A percentile compares a stretch with the other conserved stretches of the same genome.
phyloP scores from a whole-genome alignment of 2,329 filamentous ascomycete species.

The Hysterium pulicare region DNA sequence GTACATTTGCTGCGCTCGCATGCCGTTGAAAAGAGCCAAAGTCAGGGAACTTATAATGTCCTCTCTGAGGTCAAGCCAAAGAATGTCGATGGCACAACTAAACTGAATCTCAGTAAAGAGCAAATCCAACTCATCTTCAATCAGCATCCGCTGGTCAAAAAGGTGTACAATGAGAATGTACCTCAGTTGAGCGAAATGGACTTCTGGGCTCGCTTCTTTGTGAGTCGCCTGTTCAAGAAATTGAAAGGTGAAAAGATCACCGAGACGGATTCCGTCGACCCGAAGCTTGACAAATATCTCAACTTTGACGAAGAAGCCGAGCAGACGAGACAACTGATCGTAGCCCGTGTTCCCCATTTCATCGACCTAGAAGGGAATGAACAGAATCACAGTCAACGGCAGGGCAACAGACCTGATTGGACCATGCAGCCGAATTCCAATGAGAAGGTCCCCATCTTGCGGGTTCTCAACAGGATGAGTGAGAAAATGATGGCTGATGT shows the following conservation, averaged over 20 bases:
- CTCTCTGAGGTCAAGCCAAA: conserved; percentile 83
- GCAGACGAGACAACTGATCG: conserved; percentile 42
- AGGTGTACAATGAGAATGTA: conserved; percentile 90
- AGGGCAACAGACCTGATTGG: conserved; percentile 81
- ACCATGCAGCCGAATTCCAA: conserved; percentile 78
- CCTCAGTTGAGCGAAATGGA: conserved; percentile 68
- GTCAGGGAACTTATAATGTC: conserved; percentile 88
- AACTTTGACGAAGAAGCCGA: conserved; percentile 62
- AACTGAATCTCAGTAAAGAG: conserved; percentile 82
- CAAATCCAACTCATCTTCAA: conserved; percentile 90
- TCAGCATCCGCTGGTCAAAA: conserved; percentile 86
- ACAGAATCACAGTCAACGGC: conserved; percentile 83
- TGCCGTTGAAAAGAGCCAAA: conserved; percentile 83
- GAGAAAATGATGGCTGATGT: conserved; percentile 92
- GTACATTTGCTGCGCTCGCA: conserved; percentile 83
- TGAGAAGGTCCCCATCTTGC: conserved; percentile 82
- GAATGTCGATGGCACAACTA: conserved; percentile 64
- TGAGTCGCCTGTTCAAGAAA: conserved; percentile 85
- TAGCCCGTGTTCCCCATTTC: conserved; percentile 75
- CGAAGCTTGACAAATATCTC: conserved; percentile 82
- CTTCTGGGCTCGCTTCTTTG: conserved; percentile 94
- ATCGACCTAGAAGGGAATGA: conserved; percentile 94
- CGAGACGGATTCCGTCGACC: conserved; percentile 72
- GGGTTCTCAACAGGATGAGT: conserved; percentile 83
- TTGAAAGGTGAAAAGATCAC: conserved; percentile 83